phyloP scores from a whole-genome alignment of 768 basidiomycete species.

The Fibroporia radiculosa region DNA sequence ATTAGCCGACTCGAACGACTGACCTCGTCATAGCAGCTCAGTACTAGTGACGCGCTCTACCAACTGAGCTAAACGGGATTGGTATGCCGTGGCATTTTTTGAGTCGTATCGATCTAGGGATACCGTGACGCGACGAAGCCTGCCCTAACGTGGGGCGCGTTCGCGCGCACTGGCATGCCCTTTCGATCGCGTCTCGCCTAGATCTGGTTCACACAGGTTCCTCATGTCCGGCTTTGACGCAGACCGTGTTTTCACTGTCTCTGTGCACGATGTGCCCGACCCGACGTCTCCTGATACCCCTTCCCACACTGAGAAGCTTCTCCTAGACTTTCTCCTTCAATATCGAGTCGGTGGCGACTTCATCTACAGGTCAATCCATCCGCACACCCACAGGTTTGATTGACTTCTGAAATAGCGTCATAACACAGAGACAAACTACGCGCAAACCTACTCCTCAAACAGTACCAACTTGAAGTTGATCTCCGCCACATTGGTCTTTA shows the following conservation, averaged over 20 bases:
- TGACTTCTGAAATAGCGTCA: neutral
- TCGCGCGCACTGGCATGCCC: conserved; percentile 5
- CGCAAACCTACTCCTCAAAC: conserved; percentile 82
- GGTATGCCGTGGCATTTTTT: neutral
- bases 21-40: conserved; percentile 50
- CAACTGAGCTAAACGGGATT: conserved; percentile 30
- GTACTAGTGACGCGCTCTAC: conserved; percentile 66
- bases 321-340: conserved; percentile 80
- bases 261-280: conserved; percentile 59
- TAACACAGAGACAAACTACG: conserved; percentile 85
- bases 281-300: conserved; percentile 59
- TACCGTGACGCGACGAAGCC: conserved; percentile 12
- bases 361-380: conserved; percentile 65
- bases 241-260: conserved; percentile 74
- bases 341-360: conserved; percentile 89
- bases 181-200: conserved; percentile 8
- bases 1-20: conserved; percentile 54
- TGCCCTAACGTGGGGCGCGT: conserved; percentile 12
- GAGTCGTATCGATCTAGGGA: neutral
- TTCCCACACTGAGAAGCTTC: conserved; percentile 71
- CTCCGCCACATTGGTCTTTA: conserved; percentile 49
- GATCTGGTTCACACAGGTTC: neutral
- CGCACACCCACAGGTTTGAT: neutral
- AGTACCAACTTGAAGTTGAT: conserved; percentile 57
- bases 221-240: conserved; percentile 85